Conservation (phyloP, 2,329 filamentous ascomycete species). For the Bipolaris bicolor region DNA sequence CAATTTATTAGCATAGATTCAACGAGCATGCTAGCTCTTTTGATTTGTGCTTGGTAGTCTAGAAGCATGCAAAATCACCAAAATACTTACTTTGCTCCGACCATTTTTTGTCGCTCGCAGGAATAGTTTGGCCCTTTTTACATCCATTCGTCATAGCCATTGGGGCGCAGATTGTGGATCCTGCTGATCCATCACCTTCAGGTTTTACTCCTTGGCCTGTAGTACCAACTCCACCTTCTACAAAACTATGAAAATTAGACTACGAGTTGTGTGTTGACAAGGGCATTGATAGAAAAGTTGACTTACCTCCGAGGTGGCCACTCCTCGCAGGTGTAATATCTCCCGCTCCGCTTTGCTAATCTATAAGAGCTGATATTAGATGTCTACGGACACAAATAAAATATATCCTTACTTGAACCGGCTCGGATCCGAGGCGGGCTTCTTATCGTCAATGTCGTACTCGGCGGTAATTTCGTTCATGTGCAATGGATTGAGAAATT, state of each 20-base stretch:
- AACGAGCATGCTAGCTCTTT: background rate
- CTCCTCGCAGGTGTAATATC: background rate
- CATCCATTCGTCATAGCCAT: slow-evolving; percentile 2
- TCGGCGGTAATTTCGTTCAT: too few relatives aligned
- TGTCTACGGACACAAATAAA: too few relatives aligned
- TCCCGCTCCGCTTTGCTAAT: too few relatives aligned
- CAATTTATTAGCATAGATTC: background rate
- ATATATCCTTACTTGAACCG: too few relatives aligned
- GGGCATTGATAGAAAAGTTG: background rate
- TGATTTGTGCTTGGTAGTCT: background rate
- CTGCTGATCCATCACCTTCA: slow-evolving; percentile 6
- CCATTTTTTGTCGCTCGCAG: background rate
- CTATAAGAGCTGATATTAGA: too few relatives aligned
- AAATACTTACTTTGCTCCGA: background rate
- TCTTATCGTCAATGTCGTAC: too few relatives aligned
- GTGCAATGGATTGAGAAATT: too few relatives aligned
- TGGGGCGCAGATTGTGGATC: slow-evolving; percentile 8
- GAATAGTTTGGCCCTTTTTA: background rate
- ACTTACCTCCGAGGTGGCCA: background rate
- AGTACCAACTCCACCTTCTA: slow-evolving; percentile 12
- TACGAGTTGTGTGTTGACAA: background rate
- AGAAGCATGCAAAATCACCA: background rate
- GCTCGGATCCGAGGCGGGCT: too few relatives aligned
- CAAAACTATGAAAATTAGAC: slow-evolving; percentile 7
- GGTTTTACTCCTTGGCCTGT: slow-evolving; percentile 5